These are phyloP conservation scores for Blastobotrys mokoenaii DNA, from an alignment of 805 yeast species.

Conservation along the genomic window DNA sequence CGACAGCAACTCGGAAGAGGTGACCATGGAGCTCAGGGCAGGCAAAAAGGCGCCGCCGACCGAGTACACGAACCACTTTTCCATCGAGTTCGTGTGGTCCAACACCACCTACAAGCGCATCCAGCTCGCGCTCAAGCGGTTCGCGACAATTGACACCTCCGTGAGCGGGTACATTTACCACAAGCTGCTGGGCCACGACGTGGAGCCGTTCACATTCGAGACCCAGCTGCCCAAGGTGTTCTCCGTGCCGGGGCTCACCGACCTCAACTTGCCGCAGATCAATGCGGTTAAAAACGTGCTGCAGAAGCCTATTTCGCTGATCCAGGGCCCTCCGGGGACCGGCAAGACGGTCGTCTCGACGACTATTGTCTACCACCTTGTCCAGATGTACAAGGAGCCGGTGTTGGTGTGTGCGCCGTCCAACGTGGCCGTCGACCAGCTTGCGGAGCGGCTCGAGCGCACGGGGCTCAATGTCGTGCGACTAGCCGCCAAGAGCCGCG, in stretches of 20 bases:
- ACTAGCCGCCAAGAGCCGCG: constrained; percentile 66
- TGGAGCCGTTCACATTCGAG: constrained; percentile 37
- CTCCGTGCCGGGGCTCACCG: constrained; percentile 58
- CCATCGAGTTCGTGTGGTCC: constrained; percentile 86
- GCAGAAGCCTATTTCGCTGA: constrained; percentile 64
- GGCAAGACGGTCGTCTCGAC: constrained; percentile 95
- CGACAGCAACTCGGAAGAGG: constrained; percentile 52
- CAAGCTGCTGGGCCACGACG: constrained; percentile 72
- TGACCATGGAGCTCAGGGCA: constrained; percentile 58
- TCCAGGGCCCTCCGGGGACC: constrained; percentile 96
- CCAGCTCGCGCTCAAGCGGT: constrained; percentile 65
- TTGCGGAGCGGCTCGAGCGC: constrained; percentile 61
- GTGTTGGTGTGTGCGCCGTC: constrained; percentile 92
- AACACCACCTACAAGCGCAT: constrained; percentile 75
- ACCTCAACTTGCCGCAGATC: constrained; percentile 68
- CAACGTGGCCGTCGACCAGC: constrained; percentile 89
- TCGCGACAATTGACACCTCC: constrained; percentile 63
- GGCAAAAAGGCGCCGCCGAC: constrained; percentile 40
- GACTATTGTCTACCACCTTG: constrained; percentile 70
- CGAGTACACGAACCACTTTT: constrained; percentile 53
- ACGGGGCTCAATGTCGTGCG: constrained; percentile 74
- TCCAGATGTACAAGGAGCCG: constrained; percentile 50
- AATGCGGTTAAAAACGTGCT: constrained; percentile 67
- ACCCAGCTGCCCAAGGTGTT: constrained; percentile 52
- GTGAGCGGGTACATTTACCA: constrained; percentile 71